Conservation (phyloP, 1,284 basidiomycete species). For the Athelia sp. region DNA sequence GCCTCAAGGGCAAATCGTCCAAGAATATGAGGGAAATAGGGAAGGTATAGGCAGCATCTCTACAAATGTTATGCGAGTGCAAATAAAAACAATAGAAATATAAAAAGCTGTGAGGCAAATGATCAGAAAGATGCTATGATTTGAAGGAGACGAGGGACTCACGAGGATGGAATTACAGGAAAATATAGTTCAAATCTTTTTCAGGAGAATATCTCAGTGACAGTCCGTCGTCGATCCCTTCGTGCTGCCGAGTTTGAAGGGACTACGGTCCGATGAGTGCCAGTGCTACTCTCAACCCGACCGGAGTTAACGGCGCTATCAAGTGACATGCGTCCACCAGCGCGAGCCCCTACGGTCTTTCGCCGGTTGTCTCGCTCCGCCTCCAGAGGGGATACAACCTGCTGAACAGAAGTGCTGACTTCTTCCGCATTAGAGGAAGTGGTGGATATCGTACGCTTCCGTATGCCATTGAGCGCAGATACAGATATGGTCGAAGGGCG, state of each 20-base stretch:
- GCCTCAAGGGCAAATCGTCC: conserved; percentile 1
- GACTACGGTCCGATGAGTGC: not conserved
- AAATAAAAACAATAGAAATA: not conserved
- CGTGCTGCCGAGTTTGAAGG: not conserved
- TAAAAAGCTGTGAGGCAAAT: not conserved
- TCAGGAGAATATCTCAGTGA: conserved; percentile 1
- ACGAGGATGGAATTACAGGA: not conserved
- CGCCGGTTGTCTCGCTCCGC: not conserved
- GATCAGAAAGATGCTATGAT: too few species aligned
- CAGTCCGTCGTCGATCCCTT: conserved; percentile 1
- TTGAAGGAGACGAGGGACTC: too few species aligned
- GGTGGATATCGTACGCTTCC: conserved; percentile 33
- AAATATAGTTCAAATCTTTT: not conserved
- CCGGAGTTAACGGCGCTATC: not conserved
- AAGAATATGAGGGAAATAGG: not conserved
- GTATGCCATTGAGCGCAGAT: conserved; percentile 48
- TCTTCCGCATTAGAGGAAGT: conserved; percentile 11
- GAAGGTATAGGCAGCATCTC: not conserved
- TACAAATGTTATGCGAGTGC: not conserved
- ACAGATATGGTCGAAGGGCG: conserved; percentile 50
- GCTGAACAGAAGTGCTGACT: not conserved
- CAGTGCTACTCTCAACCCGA: not conserved
- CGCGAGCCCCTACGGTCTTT: not conserved
- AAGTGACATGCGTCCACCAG: not conserved
- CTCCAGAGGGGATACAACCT: not conserved